Percentiles rank a stretch among this genome's conserved stretches.
Evolutionary conservation across 257 asterid genomes (phyloP).

Genomic region (Oldenlandia corymbosa): DNA sequence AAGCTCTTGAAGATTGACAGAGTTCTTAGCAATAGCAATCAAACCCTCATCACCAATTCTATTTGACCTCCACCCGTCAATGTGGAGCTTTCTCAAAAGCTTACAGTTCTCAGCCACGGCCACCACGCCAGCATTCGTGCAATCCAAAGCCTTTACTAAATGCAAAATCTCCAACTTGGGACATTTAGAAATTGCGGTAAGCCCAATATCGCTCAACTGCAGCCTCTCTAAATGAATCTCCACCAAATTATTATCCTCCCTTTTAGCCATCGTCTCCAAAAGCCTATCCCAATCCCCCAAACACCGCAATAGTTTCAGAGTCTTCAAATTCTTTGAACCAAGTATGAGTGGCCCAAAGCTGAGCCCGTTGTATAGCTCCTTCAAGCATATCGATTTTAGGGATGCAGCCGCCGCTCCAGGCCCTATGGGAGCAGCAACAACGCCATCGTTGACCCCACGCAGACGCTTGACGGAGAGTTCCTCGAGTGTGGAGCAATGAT

Average conservation of each 20-base stretch:
- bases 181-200: constrained; percentile 52
- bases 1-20: constrained; percentile 59
- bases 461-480: constrained; percentile 73
- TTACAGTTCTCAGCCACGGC: constrained; percentile 67
- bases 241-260: constrained; percentile 39
- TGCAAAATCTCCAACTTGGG: constrained; percentile 62
- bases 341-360: constrained; percentile 58
- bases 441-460: constrained; percentile 55
- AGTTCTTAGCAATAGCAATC: constrained; percentile 56
- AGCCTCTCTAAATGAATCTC: constrained; percentile 82
- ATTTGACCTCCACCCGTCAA: constrained; percentile 92
- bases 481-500: constrained; percentile 55
- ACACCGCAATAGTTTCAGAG: constrained; percentile 66
- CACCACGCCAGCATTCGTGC: constrained; percentile 58
- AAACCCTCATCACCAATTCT: constrained; percentile 77
- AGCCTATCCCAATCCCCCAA: constrained; percentile 79
- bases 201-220: constrained; percentile 67
- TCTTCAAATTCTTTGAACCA: constrained; percentile 55
- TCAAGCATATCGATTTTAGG: constrained; percentile 59
- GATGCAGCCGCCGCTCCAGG: constrained; percentile 56
- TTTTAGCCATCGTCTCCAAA: constrained; percentile 39
- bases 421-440: constrained; percentile 52
- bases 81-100: constrained; percentile 79
- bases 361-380: constrained; percentile 70
- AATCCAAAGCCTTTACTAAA: constrained; percentile 68